phyloP scores from a whole-genome alignment of 257 asterid genomes.

The Lantana camara region DNA sequence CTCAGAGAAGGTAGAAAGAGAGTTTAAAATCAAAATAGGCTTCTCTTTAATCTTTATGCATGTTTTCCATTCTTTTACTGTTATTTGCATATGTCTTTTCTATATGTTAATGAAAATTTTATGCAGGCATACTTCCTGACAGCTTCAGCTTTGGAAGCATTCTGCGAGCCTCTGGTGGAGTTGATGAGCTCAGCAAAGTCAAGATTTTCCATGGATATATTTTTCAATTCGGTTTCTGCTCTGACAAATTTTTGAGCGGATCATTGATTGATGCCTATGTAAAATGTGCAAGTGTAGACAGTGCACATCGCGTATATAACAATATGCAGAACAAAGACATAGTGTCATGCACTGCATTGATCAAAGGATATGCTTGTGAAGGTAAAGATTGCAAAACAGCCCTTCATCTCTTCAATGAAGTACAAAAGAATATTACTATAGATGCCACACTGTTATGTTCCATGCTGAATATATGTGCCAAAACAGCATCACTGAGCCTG shows the following conservation, averaged over 20 bases:
- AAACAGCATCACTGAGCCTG: slow-evolving; percentile 40
- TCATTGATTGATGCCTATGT: slow-evolving; percentile 51
- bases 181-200: slow-evolving; percentile 32
- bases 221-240: slow-evolving; percentile 44
- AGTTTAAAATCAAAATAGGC: slow-evolving; percentile 1
- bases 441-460: slow-evolving; percentile 48
- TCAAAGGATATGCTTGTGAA: slow-evolving; percentile 50
- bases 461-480: slow-evolving; percentile 54
- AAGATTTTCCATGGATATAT: slow-evolving; percentile 43
- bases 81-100: neutral
- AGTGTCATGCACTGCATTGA: slow-evolving; percentile 59
- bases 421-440: slow-evolving; percentile 29
- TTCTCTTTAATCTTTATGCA: no score
- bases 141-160: slow-evolving; percentile 60
- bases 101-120: slow-evolving; percentile 13
- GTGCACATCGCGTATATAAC: slow-evolving; percentile 44
- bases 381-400: slow-evolving; percentile 36
- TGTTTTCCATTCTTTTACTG: no score
- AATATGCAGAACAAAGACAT: slow-evolving; percentile 44
- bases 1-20: slow-evolving; percentile 45
- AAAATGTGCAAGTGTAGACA: slow-evolving; percentile 45
- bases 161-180: slow-evolving; percentile 42
- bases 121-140: slow-evolving; percentile 50
- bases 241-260: slow-evolving; percentile 36
- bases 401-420: slow-evolving; percentile 38